Conservation (phyloP, 345 rosid species). For the Abelmoschus esculentus region DNA sequence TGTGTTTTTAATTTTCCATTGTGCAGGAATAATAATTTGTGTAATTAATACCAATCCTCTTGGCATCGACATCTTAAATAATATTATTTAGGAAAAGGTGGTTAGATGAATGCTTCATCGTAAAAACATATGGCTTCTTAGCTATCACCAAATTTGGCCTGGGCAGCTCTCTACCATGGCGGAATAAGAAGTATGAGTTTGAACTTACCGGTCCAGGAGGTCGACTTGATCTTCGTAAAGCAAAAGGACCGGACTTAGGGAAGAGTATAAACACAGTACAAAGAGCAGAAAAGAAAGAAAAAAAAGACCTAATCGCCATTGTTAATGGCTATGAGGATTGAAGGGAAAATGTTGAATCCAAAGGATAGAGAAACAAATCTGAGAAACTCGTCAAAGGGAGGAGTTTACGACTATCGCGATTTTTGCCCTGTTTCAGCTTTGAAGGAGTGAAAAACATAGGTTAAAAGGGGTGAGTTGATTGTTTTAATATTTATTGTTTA, state of each 20-base stretch:
- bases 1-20: too few species aligned
- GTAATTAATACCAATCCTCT: too few species aligned
- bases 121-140: too few species aligned
- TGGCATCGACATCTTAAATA: too few species aligned
- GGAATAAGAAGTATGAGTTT: neutral
- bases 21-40: too few species aligned
- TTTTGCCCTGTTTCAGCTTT: neutral
- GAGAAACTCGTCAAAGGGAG: neutral
- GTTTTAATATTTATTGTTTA: too few species aligned
- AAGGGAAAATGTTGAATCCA: neutral
- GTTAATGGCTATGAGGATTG: conserved; percentile 36
- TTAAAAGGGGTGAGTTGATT: too few species aligned
- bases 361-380: conserved; percentile 12
- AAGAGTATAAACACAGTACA: conserved; percentile 24
- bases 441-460: too few species aligned
- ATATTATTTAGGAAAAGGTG: too few species aligned
- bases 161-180: too few species aligned
- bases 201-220: conserved; percentile 78
- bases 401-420: neutral
- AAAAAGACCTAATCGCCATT: conserved; percentile 55
- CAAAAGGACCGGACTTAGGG: conserved; percentile 32
- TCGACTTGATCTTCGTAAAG: conserved; percentile 94
- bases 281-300: conserved; percentile 28
- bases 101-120: too few species aligned
- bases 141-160: too few species aligned